Conservation (phyloP, 2,329 filamentous ascomycete genomes). For the Phyllosticta citrichinensis region DNA sequence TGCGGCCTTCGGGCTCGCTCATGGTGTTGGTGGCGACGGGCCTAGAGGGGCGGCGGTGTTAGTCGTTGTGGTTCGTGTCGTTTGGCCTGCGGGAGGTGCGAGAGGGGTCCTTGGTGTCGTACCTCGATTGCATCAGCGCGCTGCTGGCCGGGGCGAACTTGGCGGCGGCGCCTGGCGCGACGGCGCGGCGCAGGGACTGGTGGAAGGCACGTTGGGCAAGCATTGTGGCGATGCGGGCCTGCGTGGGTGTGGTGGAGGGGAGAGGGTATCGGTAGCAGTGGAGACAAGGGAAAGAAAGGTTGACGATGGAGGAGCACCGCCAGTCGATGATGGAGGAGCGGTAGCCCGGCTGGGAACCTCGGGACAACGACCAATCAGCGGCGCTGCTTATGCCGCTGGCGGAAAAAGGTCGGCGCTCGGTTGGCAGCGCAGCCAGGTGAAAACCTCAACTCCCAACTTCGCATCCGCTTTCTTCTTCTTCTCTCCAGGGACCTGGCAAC, state of each 20-base stretch:
- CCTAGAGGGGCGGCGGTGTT: slow-evolving; percentile 15
- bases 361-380: slow-evolving; percentile 3
- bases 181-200: slow-evolving; percentile 32
- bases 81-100: background rate
- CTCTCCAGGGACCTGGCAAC: slow-evolving; percentile 30
- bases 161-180: slow-evolving; percentile 31
- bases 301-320: background rate
- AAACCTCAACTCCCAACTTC: background rate
- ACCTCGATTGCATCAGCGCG: slow-evolving; percentile 39
- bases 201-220: slow-evolving; percentile 38
- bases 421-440: background rate
- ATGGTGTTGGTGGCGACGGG: slow-evolving; percentile 49
- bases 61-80: background rate
- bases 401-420: slow-evolving; percentile 1
- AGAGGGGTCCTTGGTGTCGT: slow-evolving; percentile 11
- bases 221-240: slow-evolving; percentile 23
- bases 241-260: background rate
- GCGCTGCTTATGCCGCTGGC: background rate
- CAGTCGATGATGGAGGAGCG: background rate
- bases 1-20: slow-evolving; percentile 42
- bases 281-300: background rate
- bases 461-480: background rate
- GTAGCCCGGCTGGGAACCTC: slow-evolving; percentile 1
- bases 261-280: background rate
- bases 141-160: slow-evolving; percentile 28